Percentiles rank a stretch among this genome's conserved stretches.
These are phyloP conservation scores for Cryptosporidium sp. DNA, from an alignment of 169 alveolate genomes.

Conservation along the genomic window DNA sequence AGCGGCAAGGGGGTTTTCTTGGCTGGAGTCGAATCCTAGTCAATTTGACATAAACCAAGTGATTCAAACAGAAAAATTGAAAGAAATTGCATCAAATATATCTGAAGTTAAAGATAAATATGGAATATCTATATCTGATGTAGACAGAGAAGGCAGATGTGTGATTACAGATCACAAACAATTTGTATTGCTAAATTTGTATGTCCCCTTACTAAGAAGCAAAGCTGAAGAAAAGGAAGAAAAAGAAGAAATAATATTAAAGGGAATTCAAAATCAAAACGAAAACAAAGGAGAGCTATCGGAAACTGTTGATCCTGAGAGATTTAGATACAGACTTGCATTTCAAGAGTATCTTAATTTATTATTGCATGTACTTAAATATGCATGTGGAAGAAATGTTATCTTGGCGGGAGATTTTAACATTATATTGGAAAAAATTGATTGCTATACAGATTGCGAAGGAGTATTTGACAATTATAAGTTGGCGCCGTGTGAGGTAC, in stretches of 20 bases:
- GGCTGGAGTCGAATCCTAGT: conserved; percentile 6
- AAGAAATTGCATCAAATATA: not conserved
- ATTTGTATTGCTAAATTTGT: conserved; percentile 13
- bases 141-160: conserved; percentile 54
- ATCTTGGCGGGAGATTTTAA: conserved; percentile 51
- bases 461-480: not conserved
- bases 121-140: not conserved
- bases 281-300: not conserved
- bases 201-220: conserved; percentile 52
- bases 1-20: conserved; percentile 43
- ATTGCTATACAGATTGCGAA: not conserved
- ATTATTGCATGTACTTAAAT: not conserved
- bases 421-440: conserved; percentile 10
- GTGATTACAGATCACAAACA: conserved; percentile 46
- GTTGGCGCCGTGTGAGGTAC: too few relatives aligned
- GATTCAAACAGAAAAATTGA: not conserved
- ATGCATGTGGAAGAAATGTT: conserved; percentile 1
- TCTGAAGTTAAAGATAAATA: not conserved
- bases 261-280: not conserved
- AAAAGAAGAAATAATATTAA: not conserved
- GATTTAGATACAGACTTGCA: conserved; percentile 38
- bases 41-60: conserved; percentile 20
- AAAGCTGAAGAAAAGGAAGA: not conserved
- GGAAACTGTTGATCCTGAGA: not conserved
- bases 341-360: conserved; percentile 24